phyloP scores from a whole-genome alignment of 179 eudicot genomes.

The Actinidia arguta region DNA sequence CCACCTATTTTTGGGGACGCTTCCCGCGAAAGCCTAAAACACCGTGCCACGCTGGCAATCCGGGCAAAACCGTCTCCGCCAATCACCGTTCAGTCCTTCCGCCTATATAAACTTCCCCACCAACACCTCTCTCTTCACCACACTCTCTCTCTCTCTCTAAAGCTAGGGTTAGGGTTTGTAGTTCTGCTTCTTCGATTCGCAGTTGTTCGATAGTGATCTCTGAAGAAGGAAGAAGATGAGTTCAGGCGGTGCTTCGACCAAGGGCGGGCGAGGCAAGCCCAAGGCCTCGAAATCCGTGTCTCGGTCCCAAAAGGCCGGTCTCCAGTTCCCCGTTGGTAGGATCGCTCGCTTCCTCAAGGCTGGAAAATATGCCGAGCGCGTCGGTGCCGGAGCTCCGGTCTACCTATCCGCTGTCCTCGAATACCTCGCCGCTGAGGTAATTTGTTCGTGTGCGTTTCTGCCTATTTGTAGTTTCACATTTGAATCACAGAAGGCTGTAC shows the following conservation, averaged over 20 bases:
- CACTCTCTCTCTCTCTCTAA: not conserved
- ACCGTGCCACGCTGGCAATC: slow-evolving; percentile 33
- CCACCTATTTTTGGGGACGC: too few species aligned
- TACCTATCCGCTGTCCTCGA: slow-evolving; percentile 37
- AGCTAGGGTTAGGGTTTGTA: slow-evolving; percentile 24
- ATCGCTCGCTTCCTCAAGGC: slow-evolving; percentile 36
- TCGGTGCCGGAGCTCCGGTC: slow-evolving; percentile 40
- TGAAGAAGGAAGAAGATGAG: slow-evolving; percentile 19
- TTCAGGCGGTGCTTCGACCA: slow-evolving; percentile 12
- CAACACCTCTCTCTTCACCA: not conserved
- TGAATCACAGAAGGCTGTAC: too few species aligned
- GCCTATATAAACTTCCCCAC: not conserved
- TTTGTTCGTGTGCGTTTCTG: not conserved
- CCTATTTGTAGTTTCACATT: not conserved
- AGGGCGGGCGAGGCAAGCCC: slow-evolving; percentile 32
- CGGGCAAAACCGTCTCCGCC: not conserved
- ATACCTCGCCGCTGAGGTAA: slow-evolving; percentile 35
- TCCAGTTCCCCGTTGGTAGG: slow-evolving; percentile 38
- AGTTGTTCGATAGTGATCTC: too few species aligned
- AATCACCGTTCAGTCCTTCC: not conserved
- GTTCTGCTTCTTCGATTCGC: not conserved
- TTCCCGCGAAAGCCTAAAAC: too few species aligned
- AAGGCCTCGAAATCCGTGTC: slow-evolving; percentile 36
- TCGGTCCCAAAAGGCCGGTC: slow-evolving; percentile 33
- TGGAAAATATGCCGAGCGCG: slow-evolving; percentile 35